Evolutionary conservation across 768 basidiomycete species (phyloP).

Genomic region (Pleurotus pulmonarius): DNA sequence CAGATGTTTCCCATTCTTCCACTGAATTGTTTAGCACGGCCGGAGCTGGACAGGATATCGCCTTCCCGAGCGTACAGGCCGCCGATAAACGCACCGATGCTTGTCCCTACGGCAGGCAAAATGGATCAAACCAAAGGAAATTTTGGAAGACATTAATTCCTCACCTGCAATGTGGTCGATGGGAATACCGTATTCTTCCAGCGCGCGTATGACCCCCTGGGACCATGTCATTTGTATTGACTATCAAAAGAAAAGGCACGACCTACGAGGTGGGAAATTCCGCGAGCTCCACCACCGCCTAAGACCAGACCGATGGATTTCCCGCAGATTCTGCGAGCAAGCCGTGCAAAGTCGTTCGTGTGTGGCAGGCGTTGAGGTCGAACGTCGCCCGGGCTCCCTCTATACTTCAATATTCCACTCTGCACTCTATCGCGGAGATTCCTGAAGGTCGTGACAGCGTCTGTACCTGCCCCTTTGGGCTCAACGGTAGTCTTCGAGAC

Average conservation of each 20-base stretch:
- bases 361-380: constrained; percentile 78
- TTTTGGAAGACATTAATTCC: constrained; percentile 6
- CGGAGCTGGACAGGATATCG: constrained; percentile 81
- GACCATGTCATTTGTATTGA: constrained; percentile 8
- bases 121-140: neutral
- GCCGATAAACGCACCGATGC: constrained; percentile 90
- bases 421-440: constrained; percentile 93
- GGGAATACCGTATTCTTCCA: constrained; percentile 90
- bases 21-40: constrained; percentile 88
- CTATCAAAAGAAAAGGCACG: neutral
- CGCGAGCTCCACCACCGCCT: constrained; percentile 96
- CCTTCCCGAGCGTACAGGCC: constrained; percentile 95
- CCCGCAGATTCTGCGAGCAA: constrained; percentile 89
- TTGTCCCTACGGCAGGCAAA: constrained; percentile 51
- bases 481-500: constrained; percentile 50
- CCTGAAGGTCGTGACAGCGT: constrained; percentile 80
- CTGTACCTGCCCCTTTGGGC: constrained; percentile 71
- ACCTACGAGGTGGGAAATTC: constrained; percentile 40
- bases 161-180: constrained; percentile 88
- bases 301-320: constrained; percentile 91
- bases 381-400: constrained; percentile 55
- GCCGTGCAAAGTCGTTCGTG: constrained; percentile 86
- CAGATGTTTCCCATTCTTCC: constrained; percentile 91
- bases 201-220: constrained; percentile 87
- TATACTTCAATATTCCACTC: constrained; percentile 83